Evolutionary conservation across 441 rosid genomes (phyloP), one percentile per base, ranked within the genome.

Genomic region (Pelargonium cotyledonis): DNA sequence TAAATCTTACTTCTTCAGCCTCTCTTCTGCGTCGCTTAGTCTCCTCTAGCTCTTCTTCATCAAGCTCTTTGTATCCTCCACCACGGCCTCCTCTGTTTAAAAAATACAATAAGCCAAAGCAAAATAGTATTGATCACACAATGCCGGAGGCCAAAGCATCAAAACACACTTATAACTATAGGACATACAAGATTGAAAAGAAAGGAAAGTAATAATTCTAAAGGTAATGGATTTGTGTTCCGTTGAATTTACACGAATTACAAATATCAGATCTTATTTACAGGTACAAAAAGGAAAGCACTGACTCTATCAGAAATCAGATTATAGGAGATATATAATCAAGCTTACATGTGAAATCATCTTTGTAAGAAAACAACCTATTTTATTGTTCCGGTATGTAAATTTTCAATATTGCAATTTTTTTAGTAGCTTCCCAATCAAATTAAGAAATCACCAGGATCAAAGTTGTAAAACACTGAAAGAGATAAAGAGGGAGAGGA

Each of bases 61-160:
- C 98, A 70, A 91, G 88, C 83, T 95, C 99, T 76, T 95, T 95
- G 79, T 92, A 95, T 70, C 99, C 97, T 80, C 97, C 99, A 76
- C 81, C 98, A 68, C 97, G 92, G 65, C 99, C 99, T 76, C 98
- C 99, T 80, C 99, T 95, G 76, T 75, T 6, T 65, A 75, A 61
- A 68, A 19, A 69, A 14, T 63, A 41, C 67, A 63, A 69, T 49
- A 67, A 6, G 68, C 64, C 51, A 61, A 69, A 40, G 65, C 31
- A 51, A 68, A 21, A 61, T 10, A 21, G n/a, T 29, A 18, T 8
- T 61, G 11, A 23, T 21, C 23, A 18, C 12, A 23, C 15, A 18
- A 6, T 15, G 5, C 3, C 6, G 0, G 8, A 7, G 26, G 64
- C 21, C 6, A n/a, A 16, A 23, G 29, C 26, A 60, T 16, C 26